These are phyloP conservation scores for Boletus tomentosulus DNA, from an alignment of 768 basidiomycete genomes.

Conservation along the genomic window DNA sequence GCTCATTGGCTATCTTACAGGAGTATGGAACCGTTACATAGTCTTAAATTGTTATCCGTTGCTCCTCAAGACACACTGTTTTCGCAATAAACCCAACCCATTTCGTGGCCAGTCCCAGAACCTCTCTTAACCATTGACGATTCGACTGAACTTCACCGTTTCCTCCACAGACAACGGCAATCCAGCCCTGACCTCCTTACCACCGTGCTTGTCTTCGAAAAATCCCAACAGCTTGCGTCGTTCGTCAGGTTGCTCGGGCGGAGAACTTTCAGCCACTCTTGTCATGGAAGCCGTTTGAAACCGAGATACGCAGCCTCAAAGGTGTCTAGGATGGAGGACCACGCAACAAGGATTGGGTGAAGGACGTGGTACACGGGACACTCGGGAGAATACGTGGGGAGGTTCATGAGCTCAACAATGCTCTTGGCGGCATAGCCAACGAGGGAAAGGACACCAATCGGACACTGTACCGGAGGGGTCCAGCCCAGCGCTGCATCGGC, in stretches of 20 bases:
- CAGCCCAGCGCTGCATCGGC: too few relatives aligned
- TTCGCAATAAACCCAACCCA: constrained; percentile 40
- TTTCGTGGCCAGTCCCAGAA: constrained; percentile 33
- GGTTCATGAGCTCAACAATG: constrained; percentile 41
- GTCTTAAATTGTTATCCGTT: not conserved
- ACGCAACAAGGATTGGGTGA: constrained; percentile 21
- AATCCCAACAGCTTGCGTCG: constrained; percentile 22
- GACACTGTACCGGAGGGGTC: too few relatives aligned
- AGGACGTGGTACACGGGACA: constrained; percentile 25
- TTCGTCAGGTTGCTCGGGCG: constrained; percentile 21
- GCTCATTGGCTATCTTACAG: too few relatives aligned
- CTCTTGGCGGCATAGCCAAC: constrained; percentile 38
- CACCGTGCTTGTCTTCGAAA: constrained; percentile 25
- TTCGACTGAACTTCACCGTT: constrained; percentile 12
- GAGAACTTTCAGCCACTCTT: constrained; percentile 23
- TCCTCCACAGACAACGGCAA: constrained; percentile 7
- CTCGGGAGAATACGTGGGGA: not conserved
- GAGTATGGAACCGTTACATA: too few relatives aligned
- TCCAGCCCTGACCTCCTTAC: constrained; percentile 3
- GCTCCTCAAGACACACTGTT: not conserved
- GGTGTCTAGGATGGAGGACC: constrained; percentile 38
- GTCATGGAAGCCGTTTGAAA: constrained; percentile 17
- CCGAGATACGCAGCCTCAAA: constrained; percentile 36
- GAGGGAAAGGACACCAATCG: too few relatives aligned
- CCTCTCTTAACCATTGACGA: constrained; percentile 11